Base-by-base conservation (phyloP, 2,329 filamentous ascomycete genomes). In the Ceratocystiopsis sp. region DNA sequence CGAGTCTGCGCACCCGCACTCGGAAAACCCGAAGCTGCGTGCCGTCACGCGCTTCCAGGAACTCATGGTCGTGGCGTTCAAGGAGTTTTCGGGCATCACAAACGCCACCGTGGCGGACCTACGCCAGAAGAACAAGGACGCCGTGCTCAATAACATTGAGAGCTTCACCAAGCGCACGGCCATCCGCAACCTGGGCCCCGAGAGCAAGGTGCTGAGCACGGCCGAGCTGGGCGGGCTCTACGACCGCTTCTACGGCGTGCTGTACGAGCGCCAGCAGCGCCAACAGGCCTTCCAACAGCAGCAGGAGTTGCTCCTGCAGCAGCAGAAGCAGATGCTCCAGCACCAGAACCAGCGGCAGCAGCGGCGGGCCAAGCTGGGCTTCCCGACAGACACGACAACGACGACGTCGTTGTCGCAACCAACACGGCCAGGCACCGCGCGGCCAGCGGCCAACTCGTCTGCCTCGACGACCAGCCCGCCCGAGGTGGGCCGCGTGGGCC, bases 41-140 rank as follows among this genome's bases (percentile, higher is more conserved):
- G 85, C 87, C 0, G 91, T 98, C 43, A 98, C 93, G 7, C 76
- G 84, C 39, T 98, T 98, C 58, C 91, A 98, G 55, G 91, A 96
- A 59, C 73, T 98, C 45, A 96, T 98, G 87, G 91, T 98, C 3
- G 91, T 96, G 17, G 91, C 91, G 1, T 98, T 98, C 64, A 96
- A 95, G 53, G 91, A 98, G 56, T 98, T 98, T 56, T 82, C 89
- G 0, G 84, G 80, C 36, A 94, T 98, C 52, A 98, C 91, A 0
- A 89, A 98, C 57, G 80, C 78, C 55, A 94, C 80, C 41, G 87
- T 98, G 47, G 82, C 81, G 1, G 91, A 96, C 51, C 72, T 93
- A 55, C 78, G 91, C 18, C 69, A 83, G 36, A 93, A 87, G 61
- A 93, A 96, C 61, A 96, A 96, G 61, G 84, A 91, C 55, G 80